Percentiles rank a stretch among this genome's conserved stretches.
These are phyloP conservation scores for Corymbia citriodora DNA, from an alignment of 441 rosid genomes.

Conservation along the genomic window DNA sequence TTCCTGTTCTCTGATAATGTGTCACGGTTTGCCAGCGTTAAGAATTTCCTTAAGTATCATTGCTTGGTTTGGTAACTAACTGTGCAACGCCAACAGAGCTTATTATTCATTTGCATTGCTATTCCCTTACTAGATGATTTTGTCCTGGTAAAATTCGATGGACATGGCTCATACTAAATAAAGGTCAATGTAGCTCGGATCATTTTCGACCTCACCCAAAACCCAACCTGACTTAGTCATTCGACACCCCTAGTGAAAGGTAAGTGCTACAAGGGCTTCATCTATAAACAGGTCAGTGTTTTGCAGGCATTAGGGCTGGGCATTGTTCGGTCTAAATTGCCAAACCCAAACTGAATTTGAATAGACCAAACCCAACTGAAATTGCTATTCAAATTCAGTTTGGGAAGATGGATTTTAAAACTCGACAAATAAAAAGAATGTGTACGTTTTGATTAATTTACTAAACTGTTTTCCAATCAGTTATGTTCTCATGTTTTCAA, in stretches of 20 bases:
- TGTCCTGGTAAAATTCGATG: neutral
- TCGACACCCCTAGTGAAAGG: neutral
- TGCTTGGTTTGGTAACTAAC: neutral
- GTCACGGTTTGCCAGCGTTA: neutral
- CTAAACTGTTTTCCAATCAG: neutral
- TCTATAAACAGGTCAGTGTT: neutral
- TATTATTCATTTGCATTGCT: neutral
- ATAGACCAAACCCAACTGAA: neutral
- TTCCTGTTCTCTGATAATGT: neutral
- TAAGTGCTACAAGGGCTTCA: neutral
- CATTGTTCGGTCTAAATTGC: neutral
- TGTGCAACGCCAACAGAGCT: neutral
- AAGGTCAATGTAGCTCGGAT: neutral
- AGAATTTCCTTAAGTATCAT: neutral
- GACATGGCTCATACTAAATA: neutral
- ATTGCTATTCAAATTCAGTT: neutral
- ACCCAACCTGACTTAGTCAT: neutral
- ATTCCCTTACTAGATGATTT: neutral
- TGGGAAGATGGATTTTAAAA: neutral
- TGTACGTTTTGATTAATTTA: neutral
- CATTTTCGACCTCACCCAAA: no score
- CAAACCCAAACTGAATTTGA: no score
- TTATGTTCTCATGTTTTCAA: neutral
- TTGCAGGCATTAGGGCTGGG: neutral
- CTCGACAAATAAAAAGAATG: neutral